phyloP scores from a whole-genome alignment of 1,284 basidiomycete species.

The Fomes fomentarius region DNA sequence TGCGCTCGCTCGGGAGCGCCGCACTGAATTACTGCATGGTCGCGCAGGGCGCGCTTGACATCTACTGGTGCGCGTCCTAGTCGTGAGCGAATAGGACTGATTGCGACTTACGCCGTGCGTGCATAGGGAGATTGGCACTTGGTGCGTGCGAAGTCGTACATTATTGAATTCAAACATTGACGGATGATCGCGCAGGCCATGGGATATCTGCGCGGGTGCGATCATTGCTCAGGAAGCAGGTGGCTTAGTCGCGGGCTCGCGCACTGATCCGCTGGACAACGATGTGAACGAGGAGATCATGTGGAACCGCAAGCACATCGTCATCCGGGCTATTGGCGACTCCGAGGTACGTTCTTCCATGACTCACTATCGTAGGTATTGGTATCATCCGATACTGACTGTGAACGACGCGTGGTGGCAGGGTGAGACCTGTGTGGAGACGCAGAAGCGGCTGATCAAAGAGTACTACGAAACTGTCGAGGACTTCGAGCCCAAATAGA shows the following conservation, averaged over 20 bases:
- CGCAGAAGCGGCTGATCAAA: slow-evolving; percentile 79
- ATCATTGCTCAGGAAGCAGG: slow-evolving; percentile 93
- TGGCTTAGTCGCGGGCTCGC: slow-evolving; percentile 74
- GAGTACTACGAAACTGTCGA: slow-evolving; percentile 87
- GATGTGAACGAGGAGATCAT: slow-evolving; percentile 72
- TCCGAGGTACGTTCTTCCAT: slow-evolving; percentile 45
- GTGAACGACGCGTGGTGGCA: slow-evolving; percentile 28
- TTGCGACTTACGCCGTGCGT: background rate
- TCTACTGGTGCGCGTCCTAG: slow-evolving; percentile 70
- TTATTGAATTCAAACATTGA: background rate
- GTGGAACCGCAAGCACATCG: slow-evolving; percentile 85
- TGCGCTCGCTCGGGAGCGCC: slow-evolving; percentile 84
- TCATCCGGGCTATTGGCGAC: slow-evolving; percentile 71
- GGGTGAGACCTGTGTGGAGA: slow-evolving; percentile 68
- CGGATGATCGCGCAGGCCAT: slow-evolving; percentile 55
- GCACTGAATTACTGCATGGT: slow-evolving; percentile 86
- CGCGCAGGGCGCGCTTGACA: slow-evolving; percentile 82
- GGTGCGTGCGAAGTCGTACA: slow-evolving; percentile 45
- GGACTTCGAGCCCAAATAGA: slow-evolving; percentile 57
- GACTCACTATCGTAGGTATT: background rate
- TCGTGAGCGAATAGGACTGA: background rate
- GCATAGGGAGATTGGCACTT: slow-evolving; percentile 88
- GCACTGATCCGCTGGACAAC: slow-evolving; percentile 49
- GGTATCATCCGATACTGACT: background rate
- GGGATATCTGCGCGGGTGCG: slow-evolving; percentile 93